A percentile compares a stretch with the other conserved stretches of the same genome.
Evolutionary conservation across 2,329 filamentous ascomycete species (phyloP).

Genomic region (Huntiella savannae): DNA sequence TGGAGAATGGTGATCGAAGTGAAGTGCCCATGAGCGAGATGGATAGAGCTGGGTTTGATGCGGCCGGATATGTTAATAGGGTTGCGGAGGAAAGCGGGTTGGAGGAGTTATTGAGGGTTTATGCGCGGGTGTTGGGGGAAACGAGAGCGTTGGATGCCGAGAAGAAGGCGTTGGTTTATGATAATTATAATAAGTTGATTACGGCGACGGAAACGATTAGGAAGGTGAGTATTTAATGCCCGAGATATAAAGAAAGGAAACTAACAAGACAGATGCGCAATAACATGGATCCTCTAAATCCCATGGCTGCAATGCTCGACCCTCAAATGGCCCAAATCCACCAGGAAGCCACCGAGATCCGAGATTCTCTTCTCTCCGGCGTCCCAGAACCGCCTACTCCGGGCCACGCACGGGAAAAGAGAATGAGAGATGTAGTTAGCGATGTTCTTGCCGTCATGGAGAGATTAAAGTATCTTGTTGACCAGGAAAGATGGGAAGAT

Average conservation of each 20-base stretch:
- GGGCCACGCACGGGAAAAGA: slow-evolving; percentile 16
- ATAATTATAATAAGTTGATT: slow-evolving; percentile 95
- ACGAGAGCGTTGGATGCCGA: slow-evolving; percentile 84
- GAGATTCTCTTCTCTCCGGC: slow-evolving; percentile 28
- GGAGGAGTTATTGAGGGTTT: slow-evolving; percentile 48
- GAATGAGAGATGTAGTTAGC: slow-evolving; percentile 36
- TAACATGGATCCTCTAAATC: slow-evolving; percentile 63
- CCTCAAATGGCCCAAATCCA: slow-evolving; percentile 61
- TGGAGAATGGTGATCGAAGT: slow-evolving; percentile 19
- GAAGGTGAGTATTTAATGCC: slow-evolving; percentile 29
- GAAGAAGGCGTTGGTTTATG: slow-evolving; percentile 91
- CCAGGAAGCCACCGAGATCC: slow-evolving; percentile 35
- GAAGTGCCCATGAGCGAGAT: slow-evolving; percentile 52
- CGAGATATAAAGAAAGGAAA: neutral
- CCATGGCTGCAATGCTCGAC: slow-evolving; percentile 52
- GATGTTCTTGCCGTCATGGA: slow-evolving; percentile 44
- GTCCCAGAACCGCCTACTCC: slow-evolving; percentile 27
- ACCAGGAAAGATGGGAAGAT: slow-evolving; percentile 39
- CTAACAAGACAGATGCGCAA: slow-evolving; percentile 41
- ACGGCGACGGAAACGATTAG: slow-evolving; percentile 91
- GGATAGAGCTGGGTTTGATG: slow-evolving; percentile 53
- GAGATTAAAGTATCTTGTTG: slow-evolving; percentile 36
- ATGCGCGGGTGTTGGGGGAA: slow-evolving; percentile 56
- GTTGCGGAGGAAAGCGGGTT: slow-evolving; percentile 44
- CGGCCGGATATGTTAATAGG: slow-evolving; percentile 45